Base-by-base conservation (phyloP, 2,329 filamentous ascomycete species). In the Epichloe bromicola region DNA sequence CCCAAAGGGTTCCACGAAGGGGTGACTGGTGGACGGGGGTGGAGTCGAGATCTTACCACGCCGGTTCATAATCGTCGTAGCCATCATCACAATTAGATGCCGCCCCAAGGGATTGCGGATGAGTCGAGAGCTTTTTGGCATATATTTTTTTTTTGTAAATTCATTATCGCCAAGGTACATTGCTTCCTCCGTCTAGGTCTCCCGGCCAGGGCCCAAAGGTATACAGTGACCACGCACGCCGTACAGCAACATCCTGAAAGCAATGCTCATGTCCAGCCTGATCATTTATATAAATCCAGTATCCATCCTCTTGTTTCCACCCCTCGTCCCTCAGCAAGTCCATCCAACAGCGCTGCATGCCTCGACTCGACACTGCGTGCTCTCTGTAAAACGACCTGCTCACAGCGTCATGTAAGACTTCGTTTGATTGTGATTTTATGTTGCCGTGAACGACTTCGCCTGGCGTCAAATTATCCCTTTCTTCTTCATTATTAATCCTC, bases 401-500 rank as follows among this genome's bases (percentile, higher is more conserved):
- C 42, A 48, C 44, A 51, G 6, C 17, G 37, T 39, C n/a, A 17
- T 51, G 50, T 51, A 53, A 55, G 54, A 53, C 49, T 56, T 49
- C 8, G 26, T 8, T 30, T 30, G 26, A 10, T 30, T 30, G 26
- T 30, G 54, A 53, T 48, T 52, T 51, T 49, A 52, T 54, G 50
- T 42, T 57, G 49, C 51, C 44, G 41, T 54, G 53, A 2, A 11
- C 10, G 11, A 19, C 17, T 45, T 11, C 17, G 3, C 6, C 42
- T 43, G 8, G 19, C 26, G 26, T 30, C 26, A 44, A 12, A 3
- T 8, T 30, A 39, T 15, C 23, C 33, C 30, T 11, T 19, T 15
- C 23, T 40, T 23, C 38, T 15, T 56, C 57, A 4, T 30, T 10
- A 11, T 30, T 67, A 69, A 58, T 69, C 66, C 23, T 69, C 66